These are phyloP conservation scores for Plasmodium ovale DNA, from an alignment of 169 alveolate genomes.

Conservation along the genomic window DNA sequence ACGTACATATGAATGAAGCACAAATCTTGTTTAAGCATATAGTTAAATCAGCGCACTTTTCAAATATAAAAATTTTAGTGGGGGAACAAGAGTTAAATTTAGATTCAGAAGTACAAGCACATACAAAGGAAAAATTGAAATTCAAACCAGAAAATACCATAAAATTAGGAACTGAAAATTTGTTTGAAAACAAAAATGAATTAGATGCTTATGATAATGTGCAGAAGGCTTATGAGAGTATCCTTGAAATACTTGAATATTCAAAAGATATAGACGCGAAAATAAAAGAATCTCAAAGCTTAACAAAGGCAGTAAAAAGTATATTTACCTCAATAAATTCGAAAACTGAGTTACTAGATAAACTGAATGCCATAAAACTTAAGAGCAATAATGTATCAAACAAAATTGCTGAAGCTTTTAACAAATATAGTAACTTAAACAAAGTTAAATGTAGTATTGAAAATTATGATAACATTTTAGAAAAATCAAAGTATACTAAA, in stretches of 20 bases:
- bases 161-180: constrained; percentile 7
- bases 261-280: constrained; percentile 6
- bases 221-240: not conserved
- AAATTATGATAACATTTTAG: not conserved
- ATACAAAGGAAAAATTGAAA: not conserved
- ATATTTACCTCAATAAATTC: not conserved
- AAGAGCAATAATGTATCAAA: no score
- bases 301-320: not conserved
- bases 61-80: not conserved
- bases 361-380: not conserved
- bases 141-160: not conserved
- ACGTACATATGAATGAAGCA: constrained; percentile 6
- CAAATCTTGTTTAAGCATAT: not conserved
- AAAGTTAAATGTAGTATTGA: not conserved
- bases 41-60: constrained; percentile 9
- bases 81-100: not conserved
- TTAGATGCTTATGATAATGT: not conserved
- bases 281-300: not conserved
- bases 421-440: not conserved
- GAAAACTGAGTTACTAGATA: not conserved
- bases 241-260: constrained; percentile 10
- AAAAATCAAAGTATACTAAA: not conserved
- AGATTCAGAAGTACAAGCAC: not conserved
- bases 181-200: not conserved
- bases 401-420: not conserved